Base-by-base conservation (phyloP, 306 rosid species). In the Cucurbita argyrosperma region DNA sequence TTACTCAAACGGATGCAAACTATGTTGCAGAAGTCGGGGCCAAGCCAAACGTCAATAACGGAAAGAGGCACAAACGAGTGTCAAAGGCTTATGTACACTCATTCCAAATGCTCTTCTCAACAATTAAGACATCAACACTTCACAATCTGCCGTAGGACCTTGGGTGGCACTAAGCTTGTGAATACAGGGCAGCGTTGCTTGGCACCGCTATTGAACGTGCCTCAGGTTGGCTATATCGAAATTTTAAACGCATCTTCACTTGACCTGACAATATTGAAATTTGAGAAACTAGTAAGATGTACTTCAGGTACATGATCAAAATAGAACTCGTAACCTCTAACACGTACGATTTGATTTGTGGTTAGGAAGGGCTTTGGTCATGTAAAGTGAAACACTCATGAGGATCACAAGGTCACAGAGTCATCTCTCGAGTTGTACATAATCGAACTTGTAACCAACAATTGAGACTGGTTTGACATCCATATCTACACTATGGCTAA, bases 151-250 rank as follows among this genome's bases (percentile, higher is more conserved):
- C 18, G 82, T 72, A 66, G 91, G 86, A 57, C 93, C 90, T 83
- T 84, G 90, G 80, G 71, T 86, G 43, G 88, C 80, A 47, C 86
- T 80, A n/a, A 92, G 83, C 83, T 84, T 88, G 82, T 90, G 93
- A 78, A 90, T 86, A 39, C 88, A 91, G 1, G 35, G 13, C 60
- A 55, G 30, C 4, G 13, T 18, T 10, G 35, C 13, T 55, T 9
- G 35, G 60, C 13, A 0, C 0, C 13, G 3, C 57, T 16, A 6
- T 3, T 52, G n/a, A 16, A 16, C 7, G 57, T 52, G 7, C 10
- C 16, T 52, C 21, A 52, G 23, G 57, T 16, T 16, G 4, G n/a
- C 57, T 52, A 52, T 7, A 52, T 7, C 8, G 8, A 55, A 55
- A 55, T 55, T 55, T 55, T 55, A 18, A 55, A 55, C 19, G 60